A percentile compares a stretch with the other conserved stretches of the same genome.
Conservation (phyloP, 192 early-diverging fungal species). For the Haplosporangium gracile region DNA sequence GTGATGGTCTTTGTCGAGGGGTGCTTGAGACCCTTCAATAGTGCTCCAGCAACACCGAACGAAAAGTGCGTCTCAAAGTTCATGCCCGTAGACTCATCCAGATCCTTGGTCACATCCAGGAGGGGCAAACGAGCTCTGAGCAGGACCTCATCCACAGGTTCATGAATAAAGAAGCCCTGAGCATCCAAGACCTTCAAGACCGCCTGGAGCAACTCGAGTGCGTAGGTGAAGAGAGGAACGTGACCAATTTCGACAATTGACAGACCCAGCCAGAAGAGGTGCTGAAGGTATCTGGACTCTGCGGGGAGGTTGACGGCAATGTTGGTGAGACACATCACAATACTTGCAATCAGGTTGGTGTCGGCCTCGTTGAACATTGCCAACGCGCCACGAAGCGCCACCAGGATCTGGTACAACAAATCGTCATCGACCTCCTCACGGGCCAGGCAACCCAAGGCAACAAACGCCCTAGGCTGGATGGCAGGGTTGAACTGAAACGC, state of each 20-base stretch:
- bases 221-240: slow-evolving; percentile 81
- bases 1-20: slow-evolving; percentile 81
- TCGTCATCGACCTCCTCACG: slow-evolving; percentile 94
- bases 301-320: slow-evolving; percentile 87
- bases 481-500: slow-evolving; percentile 96
- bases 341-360: slow-evolving; percentile 83
- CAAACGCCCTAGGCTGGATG: slow-evolving; percentile 94
- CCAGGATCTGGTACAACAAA: slow-evolving; percentile 92
- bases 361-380: slow-evolving; percentile 88
- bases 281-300: slow-evolving; percentile 85
- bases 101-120: slow-evolving; percentile 73
- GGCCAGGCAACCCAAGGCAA: slow-evolving; percentile 89
- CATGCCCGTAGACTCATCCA: slow-evolving; percentile 83
- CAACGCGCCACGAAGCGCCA: slow-evolving; percentile 88
- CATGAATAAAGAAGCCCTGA: slow-evolving; percentile 77
- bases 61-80: slow-evolving; percentile 91
- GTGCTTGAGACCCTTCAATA: slow-evolving; percentile 88
- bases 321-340: slow-evolving; percentile 91
- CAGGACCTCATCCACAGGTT: slow-evolving; percentile 79
- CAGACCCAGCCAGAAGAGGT: slow-evolving; percentile 94
- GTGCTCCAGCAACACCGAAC: slow-evolving; percentile 83
- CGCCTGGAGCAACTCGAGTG: slow-evolving; percentile 76
- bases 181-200: slow-evolving; percentile 84
- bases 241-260: slow-evolving; percentile 90
- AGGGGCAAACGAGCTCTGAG: slow-evolving; percentile 80